These are phyloP conservation scores for Pneumocystis oryctolagi DNA, from an alignment of 1,139 yeast species.

Conservation along the genomic window DNA sequence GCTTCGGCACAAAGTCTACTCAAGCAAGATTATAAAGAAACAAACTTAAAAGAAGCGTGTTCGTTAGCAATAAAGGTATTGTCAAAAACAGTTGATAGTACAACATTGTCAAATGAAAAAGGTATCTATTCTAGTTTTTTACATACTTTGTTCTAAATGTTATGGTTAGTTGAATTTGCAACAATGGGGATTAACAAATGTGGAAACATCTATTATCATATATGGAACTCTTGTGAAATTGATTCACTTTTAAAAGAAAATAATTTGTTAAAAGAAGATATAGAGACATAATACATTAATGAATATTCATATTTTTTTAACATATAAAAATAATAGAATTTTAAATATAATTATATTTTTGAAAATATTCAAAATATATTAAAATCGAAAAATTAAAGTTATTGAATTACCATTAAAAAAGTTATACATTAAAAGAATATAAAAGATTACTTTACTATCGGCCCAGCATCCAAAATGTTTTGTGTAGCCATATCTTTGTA, in stretches of 20 bases:
- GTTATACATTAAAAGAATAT: background rate
- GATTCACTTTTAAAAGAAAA: conserved; percentile 57
- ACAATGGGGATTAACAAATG: conserved; percentile 42
- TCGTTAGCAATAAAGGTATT: conserved; percentile 82
- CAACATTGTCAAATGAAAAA: conserved; percentile 73
- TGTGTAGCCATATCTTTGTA: conserved; percentile 70
- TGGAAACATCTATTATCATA: conserved; percentile 47
- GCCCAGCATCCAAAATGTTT: conserved; percentile 91
- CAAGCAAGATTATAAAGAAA: conserved; percentile 84
- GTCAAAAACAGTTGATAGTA: conserved; percentile 85
- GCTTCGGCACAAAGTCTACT: conserved; percentile 90
- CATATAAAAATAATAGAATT: background rate
- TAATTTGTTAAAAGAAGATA: conserved; percentile 21
- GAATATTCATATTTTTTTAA: background rate
- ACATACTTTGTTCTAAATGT: background rate
- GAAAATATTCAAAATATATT: background rate
- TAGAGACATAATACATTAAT: background rate
- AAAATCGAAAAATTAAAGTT: background rate
- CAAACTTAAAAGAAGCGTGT: conserved; percentile 63
- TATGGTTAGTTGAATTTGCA: conserved; percentile 54
- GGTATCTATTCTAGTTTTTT: conserved; percentile 5
- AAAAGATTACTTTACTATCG: conserved; percentile 24
- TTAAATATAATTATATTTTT: background rate
- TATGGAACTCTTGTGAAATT: conserved; percentile 69
- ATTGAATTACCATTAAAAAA: background rate